Evolutionary conservation across 371 early-diverging fungal species (phyloP), one percentile per base, ranked within the genome.

Genomic region (Chytridium lagenaria): DNA sequence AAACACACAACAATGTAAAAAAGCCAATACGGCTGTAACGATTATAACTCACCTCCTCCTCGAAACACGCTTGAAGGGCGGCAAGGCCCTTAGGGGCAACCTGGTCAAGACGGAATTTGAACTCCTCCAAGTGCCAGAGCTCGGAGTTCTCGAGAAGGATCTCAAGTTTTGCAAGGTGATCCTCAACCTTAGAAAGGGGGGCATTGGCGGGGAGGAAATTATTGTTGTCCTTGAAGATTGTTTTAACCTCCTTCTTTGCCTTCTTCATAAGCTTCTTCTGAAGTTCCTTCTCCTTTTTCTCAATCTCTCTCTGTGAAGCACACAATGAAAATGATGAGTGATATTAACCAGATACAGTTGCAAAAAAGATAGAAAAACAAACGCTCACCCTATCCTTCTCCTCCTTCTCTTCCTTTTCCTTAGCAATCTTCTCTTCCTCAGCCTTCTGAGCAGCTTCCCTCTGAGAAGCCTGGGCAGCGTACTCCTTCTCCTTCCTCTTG

Each of bases 181-280:
- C 70, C 1, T 73, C 79, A 31, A 77, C 28, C 26, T 59, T 76
- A 15, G 70, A 37, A 12, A 69, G 50, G 37, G 73, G 73, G 19
- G 81, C 74, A 36, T 52, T 69, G 34, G n/a, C 72, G 16, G 74
- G 65, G 39, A 92, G 81, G 84, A 90, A 93, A 84, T 91, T 93
- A 88, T 92, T 91, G 87, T 92, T 84, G 39, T 87, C 90, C 79
- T 92, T 31, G 78, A 94, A 81, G 66, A 93, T 74, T n/a, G 86
- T 80, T 86, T 92, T 91, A 79, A 97, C 88, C 70, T 85, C 88
- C 87, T 95, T 96, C 90, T 94, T 93, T 81, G 95, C 94, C 88
- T 94, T 94, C 84, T 92, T 91, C 78, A 95, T 85, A 50, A 83
- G 87, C 80, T 92, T 92, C 89, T 95, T 95, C 38, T 70, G 70